These are phyloP conservation scores for Sporothrix dimorphospora DNA, from an alignment of 2,329 filamentous ascomycete genomes.

Conservation along the genomic window DNA sequence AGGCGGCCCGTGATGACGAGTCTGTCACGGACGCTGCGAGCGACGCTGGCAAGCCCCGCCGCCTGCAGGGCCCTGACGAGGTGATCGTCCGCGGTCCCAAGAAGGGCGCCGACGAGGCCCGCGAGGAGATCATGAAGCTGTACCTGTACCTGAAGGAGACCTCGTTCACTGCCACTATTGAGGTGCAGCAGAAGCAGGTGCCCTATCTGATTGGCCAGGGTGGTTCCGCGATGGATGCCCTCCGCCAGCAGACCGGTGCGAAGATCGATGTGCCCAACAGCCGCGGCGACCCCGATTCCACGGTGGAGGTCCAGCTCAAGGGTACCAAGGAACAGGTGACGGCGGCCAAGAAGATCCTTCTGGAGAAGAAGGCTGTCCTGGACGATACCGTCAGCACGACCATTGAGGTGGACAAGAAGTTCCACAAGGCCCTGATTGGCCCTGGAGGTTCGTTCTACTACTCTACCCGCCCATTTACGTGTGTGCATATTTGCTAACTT, in stretches of 20 bases:
- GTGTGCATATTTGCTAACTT: not conserved
- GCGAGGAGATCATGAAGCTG: conserved; percentile 86
- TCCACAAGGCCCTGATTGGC: conserved; percentile 89
- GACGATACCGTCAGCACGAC: conserved; percentile 86
- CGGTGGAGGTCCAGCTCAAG: conserved; percentile 87
- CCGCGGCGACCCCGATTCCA: conserved; percentile 68
- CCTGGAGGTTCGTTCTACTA: conserved; percentile 70
- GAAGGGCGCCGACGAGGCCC: conserved; percentile 88
- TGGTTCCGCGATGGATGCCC: conserved; percentile 85
- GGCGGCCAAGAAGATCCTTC: conserved; percentile 85
- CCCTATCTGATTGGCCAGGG: conserved; percentile 92
- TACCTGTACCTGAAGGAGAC: conserved; percentile 90
- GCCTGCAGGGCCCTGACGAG: conserved; percentile 81
- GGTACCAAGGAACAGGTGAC: conserved; percentile 90
- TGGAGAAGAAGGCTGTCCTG: conserved; percentile 84
- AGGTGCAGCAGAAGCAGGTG: conserved; percentile 87
- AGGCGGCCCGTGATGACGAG: conserved; percentile 70
- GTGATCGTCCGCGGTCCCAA: conserved; percentile 89
- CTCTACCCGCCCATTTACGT: not conserved
- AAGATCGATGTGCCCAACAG: conserved; percentile 89
- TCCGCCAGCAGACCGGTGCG: conserved; percentile 81
- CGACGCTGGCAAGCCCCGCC: conserved; percentile 66
- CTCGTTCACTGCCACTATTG: conserved; percentile 76
- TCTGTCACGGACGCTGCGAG: conserved; percentile 69
- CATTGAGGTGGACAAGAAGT: conserved; percentile 90